These are phyloP conservation scores for Diplodia intermedia DNA, from an alignment of 2,329 filamentous ascomycete genomes.

Conservation along the genomic window DNA sequence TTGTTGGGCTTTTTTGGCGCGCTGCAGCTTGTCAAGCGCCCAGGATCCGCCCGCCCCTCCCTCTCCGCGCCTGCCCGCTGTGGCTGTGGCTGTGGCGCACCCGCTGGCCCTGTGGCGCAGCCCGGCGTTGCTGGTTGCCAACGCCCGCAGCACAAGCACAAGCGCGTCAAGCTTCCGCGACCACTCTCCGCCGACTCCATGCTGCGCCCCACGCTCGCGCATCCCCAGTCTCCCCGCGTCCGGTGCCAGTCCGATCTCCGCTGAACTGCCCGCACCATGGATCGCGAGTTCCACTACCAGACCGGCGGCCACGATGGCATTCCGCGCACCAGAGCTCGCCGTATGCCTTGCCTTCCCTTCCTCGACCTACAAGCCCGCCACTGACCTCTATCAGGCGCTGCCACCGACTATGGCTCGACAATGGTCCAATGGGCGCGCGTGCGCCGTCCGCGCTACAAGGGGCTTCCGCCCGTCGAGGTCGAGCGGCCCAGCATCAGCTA, in stretches of 20 bases:
- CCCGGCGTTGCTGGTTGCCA: constrained; percentile 15
- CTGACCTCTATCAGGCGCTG: constrained; percentile 67
- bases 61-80: neutral
- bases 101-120: neutral
- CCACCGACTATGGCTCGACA: constrained; percentile 91
- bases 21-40: constrained; percentile 19
- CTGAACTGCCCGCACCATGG: constrained; percentile 39
- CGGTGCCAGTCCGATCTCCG: neutral
- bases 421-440: constrained; percentile 91
- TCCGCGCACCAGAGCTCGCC: constrained; percentile 32
- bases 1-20: constrained; percentile 27
- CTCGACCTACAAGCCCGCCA: neutral
- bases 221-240: neutral
- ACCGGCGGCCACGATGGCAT: constrained; percentile 32
- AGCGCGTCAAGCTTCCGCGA: constrained; percentile 14
- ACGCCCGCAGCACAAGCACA: neutral
- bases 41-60: constrained; percentile 19
- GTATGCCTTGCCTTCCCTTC: constrained; percentile 1
- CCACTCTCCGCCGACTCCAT: neutral
- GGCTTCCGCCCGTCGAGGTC: constrained; percentile 72
- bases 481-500: constrained; percentile 90
- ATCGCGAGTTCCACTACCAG: constrained; percentile 45
- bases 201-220: constrained; percentile 7
- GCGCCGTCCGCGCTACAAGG: constrained; percentile 77
- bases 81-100: constrained; percentile 12